These are phyloP conservation scores for Xylariaceae sp. DNA, from an alignment of 2,329 filamentous ascomycete genomes.

Conservation along the genomic window DNA sequence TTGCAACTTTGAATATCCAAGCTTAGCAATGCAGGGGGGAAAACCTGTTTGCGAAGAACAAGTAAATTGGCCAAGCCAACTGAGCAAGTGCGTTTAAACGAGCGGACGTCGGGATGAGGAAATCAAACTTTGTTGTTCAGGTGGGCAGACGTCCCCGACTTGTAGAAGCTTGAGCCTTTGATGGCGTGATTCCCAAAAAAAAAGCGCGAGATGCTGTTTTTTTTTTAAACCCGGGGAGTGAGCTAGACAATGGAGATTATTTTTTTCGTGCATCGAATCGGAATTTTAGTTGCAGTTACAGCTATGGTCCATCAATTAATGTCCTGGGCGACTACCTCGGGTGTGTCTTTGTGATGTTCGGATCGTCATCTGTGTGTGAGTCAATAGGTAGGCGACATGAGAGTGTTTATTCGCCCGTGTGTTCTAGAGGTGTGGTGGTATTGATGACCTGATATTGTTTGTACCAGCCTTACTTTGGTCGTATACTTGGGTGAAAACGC, in stretches of 20 bases:
- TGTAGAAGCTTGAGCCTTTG: conserved; percentile 11
- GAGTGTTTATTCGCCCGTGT: too few relatives aligned
- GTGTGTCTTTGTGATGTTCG: not conserved
- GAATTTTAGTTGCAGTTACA: not conserved
- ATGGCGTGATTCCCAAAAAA: conserved; percentile 5
- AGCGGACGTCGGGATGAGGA: not conserved
- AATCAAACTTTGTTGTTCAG: conserved; percentile 12
- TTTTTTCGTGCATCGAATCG: not conserved
- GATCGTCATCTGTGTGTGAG: not conserved
- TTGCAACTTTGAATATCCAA: conserved; percentile 3
- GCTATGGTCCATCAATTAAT: not conserved
- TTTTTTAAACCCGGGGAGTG: conserved; percentile 5
- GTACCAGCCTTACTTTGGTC: too few relatives aligned
- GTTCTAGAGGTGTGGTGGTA: too few relatives aligned
- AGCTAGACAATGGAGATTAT: conserved; percentile 19
- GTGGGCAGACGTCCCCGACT: conserved; percentile 3
- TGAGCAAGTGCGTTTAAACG: conserved; percentile 5
- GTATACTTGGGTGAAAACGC: too few relatives aligned
- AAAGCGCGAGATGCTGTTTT: conserved; percentile 5
- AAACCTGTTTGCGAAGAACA: not conserved
- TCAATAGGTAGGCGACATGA: too few relatives aligned
- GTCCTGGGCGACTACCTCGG: not conserved
- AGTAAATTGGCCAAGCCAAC: conserved; percentile 3
- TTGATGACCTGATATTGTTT: too few relatives aligned
- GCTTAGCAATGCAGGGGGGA: conserved; percentile 5